phyloP scores from a whole-genome alignment of 1,139 yeast species.

The Yamadazyma triangularis region DNA sequence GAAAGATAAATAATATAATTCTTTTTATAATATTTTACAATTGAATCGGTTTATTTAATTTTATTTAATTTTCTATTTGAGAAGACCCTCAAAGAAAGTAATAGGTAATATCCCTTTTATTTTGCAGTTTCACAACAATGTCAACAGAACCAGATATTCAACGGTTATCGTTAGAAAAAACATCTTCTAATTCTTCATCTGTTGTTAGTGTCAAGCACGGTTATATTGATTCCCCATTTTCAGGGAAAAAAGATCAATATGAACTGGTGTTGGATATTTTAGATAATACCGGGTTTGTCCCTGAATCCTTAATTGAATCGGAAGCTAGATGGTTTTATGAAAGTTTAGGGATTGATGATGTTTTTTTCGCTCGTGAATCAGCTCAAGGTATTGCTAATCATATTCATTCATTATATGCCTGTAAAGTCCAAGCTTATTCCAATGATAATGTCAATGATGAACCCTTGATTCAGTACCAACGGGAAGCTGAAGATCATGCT shows the following conservation, averaged over 20 bases:
- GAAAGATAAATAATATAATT: too few relatives aligned
- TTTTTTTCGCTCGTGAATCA: constrained; percentile 83
- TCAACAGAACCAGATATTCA: constrained; percentile 19
- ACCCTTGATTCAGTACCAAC: constrained; percentile 67
- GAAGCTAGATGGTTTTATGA: constrained; percentile 92
- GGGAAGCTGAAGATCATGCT: constrained; percentile 82
- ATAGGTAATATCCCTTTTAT: too few relatives aligned
- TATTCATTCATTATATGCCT: constrained; percentile 82
- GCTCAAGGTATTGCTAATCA: constrained; percentile 79
- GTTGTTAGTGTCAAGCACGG: constrained; percentile 45
- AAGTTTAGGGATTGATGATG: constrained; percentile 83
- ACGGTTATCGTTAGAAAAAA: constrained; percentile 20
- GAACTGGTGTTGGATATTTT: constrained; percentile 78
- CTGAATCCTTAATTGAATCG: constrained; percentile 76
- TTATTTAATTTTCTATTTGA: too few relatives aligned
- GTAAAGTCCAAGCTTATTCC: constrained; percentile 84
- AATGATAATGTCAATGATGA: constrained; percentile 20
- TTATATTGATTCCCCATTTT: constrained; percentile 70
- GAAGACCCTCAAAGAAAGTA: too few relatives aligned
- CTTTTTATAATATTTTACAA: too few relatives aligned
- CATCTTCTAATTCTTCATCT: constrained; percentile 30
- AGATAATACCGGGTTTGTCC: constrained; percentile 84
- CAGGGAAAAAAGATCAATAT: constrained; percentile 77
- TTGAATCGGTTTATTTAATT: too few relatives aligned
- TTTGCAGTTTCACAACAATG: too few relatives aligned